A percentile compares a stretch with the other conserved stretches of the same genome.
Conservation (phyloP, 371 early-diverging fungal genomes). For the Parasitella parasitica region DNA sequence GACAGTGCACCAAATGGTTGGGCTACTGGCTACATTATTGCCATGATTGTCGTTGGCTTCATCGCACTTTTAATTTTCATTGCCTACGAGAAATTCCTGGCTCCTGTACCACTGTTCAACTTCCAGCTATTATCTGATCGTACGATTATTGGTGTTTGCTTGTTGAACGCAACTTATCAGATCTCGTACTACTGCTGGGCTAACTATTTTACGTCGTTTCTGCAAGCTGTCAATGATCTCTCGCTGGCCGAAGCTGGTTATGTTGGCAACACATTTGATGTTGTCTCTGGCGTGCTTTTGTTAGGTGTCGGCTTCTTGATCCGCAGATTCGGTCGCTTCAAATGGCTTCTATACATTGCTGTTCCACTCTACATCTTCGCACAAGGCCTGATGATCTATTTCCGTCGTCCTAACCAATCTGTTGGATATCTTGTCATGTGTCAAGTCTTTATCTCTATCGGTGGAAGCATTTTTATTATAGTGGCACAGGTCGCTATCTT, state of each 20-base stretch:
- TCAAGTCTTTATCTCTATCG: slow-evolving; percentile 20
- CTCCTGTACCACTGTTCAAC: slow-evolving; percentile 11
- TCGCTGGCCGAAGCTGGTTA: slow-evolving; percentile 11
- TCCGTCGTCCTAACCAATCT: slow-evolving; percentile 18
- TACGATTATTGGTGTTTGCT: slow-evolving; percentile 12
- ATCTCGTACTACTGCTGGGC: slow-evolving; percentile 16
- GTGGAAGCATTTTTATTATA: slow-evolving; percentile 22
- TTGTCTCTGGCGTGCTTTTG: slow-evolving; percentile 9
- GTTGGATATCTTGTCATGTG: slow-evolving; percentile 23
- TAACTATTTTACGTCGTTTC: slow-evolving; percentile 17
- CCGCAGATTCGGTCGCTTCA: slow-evolving; percentile 14
- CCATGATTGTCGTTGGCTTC: slow-evolving; percentile 13
- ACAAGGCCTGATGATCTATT: slow-evolving; percentile 20
- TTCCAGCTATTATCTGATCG: slow-evolving; percentile 13
- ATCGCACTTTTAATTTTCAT: slow-evolving; percentile 8
- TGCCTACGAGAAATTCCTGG: slow-evolving; percentile 2
- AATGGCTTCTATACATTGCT: slow-evolving; percentile 19
- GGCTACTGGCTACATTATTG: slow-evolving; percentile 16
- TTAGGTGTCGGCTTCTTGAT: slow-evolving; percentile 13
- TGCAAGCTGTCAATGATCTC: slow-evolving; percentile 16
- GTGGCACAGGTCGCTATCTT: slow-evolving; percentile 20
- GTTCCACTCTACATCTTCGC: slow-evolving; percentile 12
- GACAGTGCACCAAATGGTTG: slow-evolving; percentile 1
- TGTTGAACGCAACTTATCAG: slow-evolving; percentile 9
- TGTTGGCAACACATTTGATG: slow-evolving; percentile 14